These are phyloP conservation scores for Fragilariopsis cylindrus DNA, from an alignment of 108 stramenopile species.

Conservation along the genomic window DNA sequence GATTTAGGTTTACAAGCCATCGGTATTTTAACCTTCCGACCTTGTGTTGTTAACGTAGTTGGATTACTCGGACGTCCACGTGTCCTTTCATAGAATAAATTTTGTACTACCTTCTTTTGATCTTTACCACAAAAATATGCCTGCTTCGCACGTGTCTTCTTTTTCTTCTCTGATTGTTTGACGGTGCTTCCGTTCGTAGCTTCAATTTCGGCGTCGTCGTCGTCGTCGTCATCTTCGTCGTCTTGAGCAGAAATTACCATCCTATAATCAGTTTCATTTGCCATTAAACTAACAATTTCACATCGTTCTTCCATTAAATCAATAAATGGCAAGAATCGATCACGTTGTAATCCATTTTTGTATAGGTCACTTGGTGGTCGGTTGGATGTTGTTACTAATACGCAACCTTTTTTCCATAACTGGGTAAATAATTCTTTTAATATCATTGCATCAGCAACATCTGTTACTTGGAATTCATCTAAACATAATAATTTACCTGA, in stretches of 20 bases:
- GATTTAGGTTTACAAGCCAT: conserved; percentile 47
- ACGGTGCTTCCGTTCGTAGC: not conserved
- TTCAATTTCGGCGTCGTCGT: conserved; percentile 4
- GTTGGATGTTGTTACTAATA: conserved; percentile 93
- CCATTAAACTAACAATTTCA: conserved; percentile 74
- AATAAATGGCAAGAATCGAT: conserved; percentile 96
- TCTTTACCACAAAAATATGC: conserved; percentile 27
- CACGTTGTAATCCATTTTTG: conserved; percentile 92
- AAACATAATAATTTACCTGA: conserved; percentile 72
- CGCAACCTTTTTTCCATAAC: conserved; percentile 66
- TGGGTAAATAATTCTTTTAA: conserved; percentile 75
- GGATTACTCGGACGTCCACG: conserved; percentile 36
- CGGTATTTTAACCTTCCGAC: conserved; percentile 66
- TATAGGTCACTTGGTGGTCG: conserved; percentile 93
- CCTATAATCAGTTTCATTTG: conserved; percentile 83
- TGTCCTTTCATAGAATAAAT: conserved; percentile 49
- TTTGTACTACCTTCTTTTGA: conserved; percentile 22
- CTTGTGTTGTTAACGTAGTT: conserved; percentile 58
- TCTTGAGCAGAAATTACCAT: conserved; percentile 42
- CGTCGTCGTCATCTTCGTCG: not conserved
- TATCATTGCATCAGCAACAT: conserved; percentile 90
- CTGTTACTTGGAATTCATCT: conserved; percentile 94
- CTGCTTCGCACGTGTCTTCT: conserved; percentile 20
- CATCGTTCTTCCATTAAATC: conserved; percentile 68
- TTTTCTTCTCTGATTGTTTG: conserved; percentile 3